Percentiles rank a stretch among this genome's conserved stretches.
Evolutionary conservation across 2,329 filamentous ascomycete genomes (phyloP).

Genomic region (Talaromyces sp.): DNA sequence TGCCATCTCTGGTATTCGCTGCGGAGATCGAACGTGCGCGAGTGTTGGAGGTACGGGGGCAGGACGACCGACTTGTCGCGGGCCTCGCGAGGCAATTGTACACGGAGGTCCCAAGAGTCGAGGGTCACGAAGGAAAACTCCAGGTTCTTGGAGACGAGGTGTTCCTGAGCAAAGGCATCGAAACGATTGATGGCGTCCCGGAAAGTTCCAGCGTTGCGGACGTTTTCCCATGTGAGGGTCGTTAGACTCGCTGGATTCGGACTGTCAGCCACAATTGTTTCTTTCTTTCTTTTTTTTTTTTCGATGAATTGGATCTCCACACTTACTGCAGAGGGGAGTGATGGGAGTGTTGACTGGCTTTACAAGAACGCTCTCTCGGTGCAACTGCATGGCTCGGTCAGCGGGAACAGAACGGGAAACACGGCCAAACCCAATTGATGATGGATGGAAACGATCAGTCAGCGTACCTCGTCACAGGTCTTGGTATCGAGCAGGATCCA

Average conservation of each 20-base stretch:
- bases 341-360: conserved; percentile 99
- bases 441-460: too few species aligned
- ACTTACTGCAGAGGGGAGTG: conserved; percentile 97
- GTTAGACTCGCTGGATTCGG: conserved; percentile 74
- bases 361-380: conserved; percentile 92
- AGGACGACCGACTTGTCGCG: conserved; percentile 97
- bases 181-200: conserved; percentile 94
- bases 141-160: conserved; percentile 82
- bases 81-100: conserved; percentile 94
- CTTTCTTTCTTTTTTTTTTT: conserved; percentile 1
- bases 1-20: conserved; percentile 99
- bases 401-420: conserved; percentile 11
- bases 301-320: conserved; percentile 20
- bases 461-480: conserved; percentile 80
- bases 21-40: conserved; percentile 90
- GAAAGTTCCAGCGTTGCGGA: conserved; percentile 94
- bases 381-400: conserved; percentile 57
- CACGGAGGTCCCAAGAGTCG: conserved; percentile 96
- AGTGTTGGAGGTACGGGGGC: conserved; percentile 95
- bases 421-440: not conserved
- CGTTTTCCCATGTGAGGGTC: conserved; percentile 97
- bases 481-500: conserved; percentile 95
- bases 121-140: conserved; percentile 98
- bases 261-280: conserved; percentile 8
- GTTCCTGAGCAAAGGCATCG: conserved; percentile 87